A percentile compares a stretch with the other conserved stretches of the same genome.
These are phyloP conservation scores for Neofusicoccum laricinum DNA, from an alignment of 2,329 filamentous ascomycete genomes.

Conservation along the genomic window DNA sequence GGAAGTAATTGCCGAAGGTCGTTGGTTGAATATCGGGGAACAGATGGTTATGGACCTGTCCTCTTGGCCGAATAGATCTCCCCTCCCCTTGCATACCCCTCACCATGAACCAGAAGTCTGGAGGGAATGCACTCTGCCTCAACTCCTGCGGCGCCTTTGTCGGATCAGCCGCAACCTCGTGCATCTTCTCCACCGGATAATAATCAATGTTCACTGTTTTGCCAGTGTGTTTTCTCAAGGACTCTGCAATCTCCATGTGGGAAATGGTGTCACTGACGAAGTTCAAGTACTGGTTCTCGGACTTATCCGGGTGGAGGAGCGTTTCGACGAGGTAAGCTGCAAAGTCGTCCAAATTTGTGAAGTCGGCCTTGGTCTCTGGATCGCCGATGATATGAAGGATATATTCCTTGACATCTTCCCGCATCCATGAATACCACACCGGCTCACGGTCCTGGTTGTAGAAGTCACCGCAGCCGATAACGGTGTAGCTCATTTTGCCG, in stretches of 20 bases:
- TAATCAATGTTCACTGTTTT: constrained; percentile 20
- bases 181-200: constrained; percentile 20
- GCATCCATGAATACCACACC: constrained; percentile 28
- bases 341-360: constrained; percentile 26
- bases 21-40: constrained; percentile 15
- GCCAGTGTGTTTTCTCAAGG: constrained; percentile 23
- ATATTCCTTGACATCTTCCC: constrained; percentile 21
- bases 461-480: constrained; percentile 32
- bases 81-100: constrained; percentile 24
- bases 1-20: constrained; percentile 10
- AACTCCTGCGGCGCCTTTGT: constrained; percentile 20
- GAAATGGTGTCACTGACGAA: constrained; percentile 26
- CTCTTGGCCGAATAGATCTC: constrained; percentile 21
- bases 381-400: constrained; percentile 25
- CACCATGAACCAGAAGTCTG: constrained; percentile 28
- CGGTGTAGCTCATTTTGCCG: constrained; percentile 29
- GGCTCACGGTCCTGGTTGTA: constrained; percentile 29
- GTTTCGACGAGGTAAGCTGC: constrained; percentile 26
- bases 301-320: constrained; percentile 22
- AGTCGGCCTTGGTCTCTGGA: constrained; percentile 24
- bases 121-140: constrained; percentile 20
- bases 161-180: constrained; percentile 16
- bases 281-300: constrained; percentile 24
- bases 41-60: constrained; percentile 22
- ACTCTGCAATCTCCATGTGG: constrained; percentile 21